phyloP scores from a whole-genome alignment of 495 filamentous ascomycete genomes.

The Penicillium odoratum region DNA sequence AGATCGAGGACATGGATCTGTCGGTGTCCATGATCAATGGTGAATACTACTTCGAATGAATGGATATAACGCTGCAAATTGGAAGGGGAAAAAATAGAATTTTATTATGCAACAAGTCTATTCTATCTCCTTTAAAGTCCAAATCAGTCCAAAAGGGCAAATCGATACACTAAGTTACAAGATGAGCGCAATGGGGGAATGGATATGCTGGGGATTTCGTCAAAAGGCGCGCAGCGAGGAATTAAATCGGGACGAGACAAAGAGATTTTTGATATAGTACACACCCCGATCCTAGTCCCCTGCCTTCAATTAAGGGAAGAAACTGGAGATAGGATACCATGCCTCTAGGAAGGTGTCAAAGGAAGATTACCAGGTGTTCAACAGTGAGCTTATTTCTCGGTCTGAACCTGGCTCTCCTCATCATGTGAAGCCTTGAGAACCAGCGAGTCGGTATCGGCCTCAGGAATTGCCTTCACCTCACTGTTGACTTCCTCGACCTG shows the following conservation, averaged over 20 bases:
- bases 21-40: too few relatives aligned
- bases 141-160: conserved; percentile 18
- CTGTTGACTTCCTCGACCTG: conserved; percentile 20
- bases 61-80: background rate
- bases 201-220: conserved; percentile 28
- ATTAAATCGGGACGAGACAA: conserved; percentile 18
- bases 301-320: conserved; percentile 14
- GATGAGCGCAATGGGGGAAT: conserved; percentile 29
- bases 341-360: background rate
- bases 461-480: conserved; percentile 25
- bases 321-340: background rate
- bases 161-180: conserved; percentile 42
- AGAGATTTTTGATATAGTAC: conserved; percentile 30
- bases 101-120: conserved; percentile 30
- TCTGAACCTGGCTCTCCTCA: conserved; percentile 32
- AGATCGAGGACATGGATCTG: too few relatives aligned
- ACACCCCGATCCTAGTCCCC: conserved; percentile 25
- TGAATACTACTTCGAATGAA: background rate
- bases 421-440: conserved; percentile 53
- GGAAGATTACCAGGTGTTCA: background rate
- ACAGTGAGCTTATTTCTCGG: conserved; percentile 21
- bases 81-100: conserved; percentile 7
- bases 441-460: conserved; percentile 24
- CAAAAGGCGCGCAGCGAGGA: conserved; percentile 17
- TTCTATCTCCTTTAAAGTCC: conserved; percentile 22